Percentiles rank a stretch among this genome's conserved stretches.
Conservation (phyloP, 192 early-diverging fungal genomes). For the Radiomyces spectabilis region DNA sequence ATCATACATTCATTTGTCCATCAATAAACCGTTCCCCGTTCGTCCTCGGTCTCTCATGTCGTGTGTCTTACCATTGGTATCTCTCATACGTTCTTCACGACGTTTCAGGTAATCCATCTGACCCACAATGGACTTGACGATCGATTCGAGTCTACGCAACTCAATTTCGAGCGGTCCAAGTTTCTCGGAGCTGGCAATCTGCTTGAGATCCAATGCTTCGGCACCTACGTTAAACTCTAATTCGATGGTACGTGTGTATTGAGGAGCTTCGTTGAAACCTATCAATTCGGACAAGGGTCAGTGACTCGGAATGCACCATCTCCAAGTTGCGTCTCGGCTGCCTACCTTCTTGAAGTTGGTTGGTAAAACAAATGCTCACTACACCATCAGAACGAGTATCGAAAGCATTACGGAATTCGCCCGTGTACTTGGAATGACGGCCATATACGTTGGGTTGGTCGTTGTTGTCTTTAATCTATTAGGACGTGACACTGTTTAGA, state of each 20-base stretch:
- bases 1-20: too few species aligned
- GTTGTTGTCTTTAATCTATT: slow-evolving; percentile 64
- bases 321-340: neutral
- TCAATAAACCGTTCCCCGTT: neutral
- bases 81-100: slow-evolving; percentile 76
- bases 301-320: neutral
- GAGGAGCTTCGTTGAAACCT: slow-evolving; percentile 44
- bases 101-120: slow-evolving; percentile 81
- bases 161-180: slow-evolving; percentile 87
- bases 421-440: slow-evolving; percentile 54
- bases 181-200: slow-evolving; percentile 68
- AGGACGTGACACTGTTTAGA: neutral
- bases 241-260: slow-evolving; percentile 58
- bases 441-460: slow-evolving; percentile 62
- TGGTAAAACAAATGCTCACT: slow-evolving; percentile 82
- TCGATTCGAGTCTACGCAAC: slow-evolving; percentile 68
- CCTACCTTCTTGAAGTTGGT: slow-evolving; percentile 52
- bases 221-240: slow-evolving; percentile 81
- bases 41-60: neutral
- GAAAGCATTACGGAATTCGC: slow-evolving; percentile 56
- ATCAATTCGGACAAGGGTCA: neutral
- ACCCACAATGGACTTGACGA: slow-evolving; percentile 70
- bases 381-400: slow-evolving; percentile 82
- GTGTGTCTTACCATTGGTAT: slow-evolving; percentile 67
- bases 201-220: slow-evolving; percentile 69